phyloP scores from a whole-genome alignment of 768 basidiomycete genomes.

The Psilocybe cyanescens region DNA sequence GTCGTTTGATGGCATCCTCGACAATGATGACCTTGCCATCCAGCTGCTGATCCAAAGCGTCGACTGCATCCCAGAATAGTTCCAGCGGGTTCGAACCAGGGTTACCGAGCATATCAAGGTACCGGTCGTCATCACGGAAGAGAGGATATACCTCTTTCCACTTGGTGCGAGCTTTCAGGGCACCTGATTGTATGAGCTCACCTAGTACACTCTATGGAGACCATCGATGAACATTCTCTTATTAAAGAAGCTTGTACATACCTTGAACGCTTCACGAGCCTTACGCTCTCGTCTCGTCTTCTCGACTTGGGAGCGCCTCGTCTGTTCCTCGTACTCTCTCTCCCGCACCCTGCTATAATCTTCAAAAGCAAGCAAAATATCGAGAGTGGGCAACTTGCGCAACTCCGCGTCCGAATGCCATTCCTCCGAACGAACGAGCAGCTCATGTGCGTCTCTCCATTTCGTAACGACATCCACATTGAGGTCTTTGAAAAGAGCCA shows the following conservation, averaged over 20 bases:
- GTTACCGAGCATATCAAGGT: constrained; percentile 86
- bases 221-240: constrained; percentile 1
- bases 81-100: constrained; percentile 96
- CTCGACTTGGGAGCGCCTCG: constrained; percentile 78
- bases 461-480: constrained; percentile 92
- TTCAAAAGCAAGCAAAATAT: constrained; percentile 92
- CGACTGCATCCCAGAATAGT: constrained; percentile 94
- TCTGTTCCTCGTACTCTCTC: constrained; percentile 89
- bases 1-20: constrained; percentile 59
- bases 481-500: constrained; percentile 82
- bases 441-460: constrained; percentile 84
- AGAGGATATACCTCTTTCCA: constrained; percentile 90
- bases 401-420: constrained; percentile 82
- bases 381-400: constrained; percentile 83
- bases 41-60: constrained; percentile 83
- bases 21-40: constrained; percentile 77
- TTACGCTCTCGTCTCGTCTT: constrained; percentile 86
- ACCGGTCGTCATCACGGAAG: constrained; percentile 81
- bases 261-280: constrained; percentile 90
- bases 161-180: constrained; percentile 81
- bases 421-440: constrained; percentile 76
- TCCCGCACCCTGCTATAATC: constrained; percentile 91
- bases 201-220: constrained; percentile 66
- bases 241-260: constrained; percentile 30
- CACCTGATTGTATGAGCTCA: constrained; percentile 64